Conservation (phyloP, 2,329 filamentous ascomycete genomes). For the Beauveria scarabaeidicola region DNA sequence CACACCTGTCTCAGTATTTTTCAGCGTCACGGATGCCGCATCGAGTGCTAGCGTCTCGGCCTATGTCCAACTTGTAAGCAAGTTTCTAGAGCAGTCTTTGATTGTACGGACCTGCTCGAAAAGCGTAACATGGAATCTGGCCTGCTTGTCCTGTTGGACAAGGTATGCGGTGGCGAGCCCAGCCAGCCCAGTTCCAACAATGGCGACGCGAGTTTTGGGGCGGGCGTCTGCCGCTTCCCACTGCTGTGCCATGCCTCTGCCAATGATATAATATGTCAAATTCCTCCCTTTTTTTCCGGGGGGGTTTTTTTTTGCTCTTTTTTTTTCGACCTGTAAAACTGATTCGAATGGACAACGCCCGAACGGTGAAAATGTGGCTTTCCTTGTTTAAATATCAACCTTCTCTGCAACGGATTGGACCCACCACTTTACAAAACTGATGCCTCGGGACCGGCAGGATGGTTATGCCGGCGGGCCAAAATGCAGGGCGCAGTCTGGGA, state of each 20-base stretch:
- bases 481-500: background rate
- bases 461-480: background rate
- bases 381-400: background rate
- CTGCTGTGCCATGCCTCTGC: background rate
- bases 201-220: constrained; percentile 19
- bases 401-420: background rate
- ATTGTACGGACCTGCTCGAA: constrained; percentile 25
- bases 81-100: too few relatives aligned
- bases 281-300: background rate
- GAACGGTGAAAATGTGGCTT: background rate
- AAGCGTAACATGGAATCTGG: constrained; percentile 25
- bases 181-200: constrained; percentile 30
- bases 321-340: background rate
- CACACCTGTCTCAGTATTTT: constrained; percentile 21
- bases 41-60: constrained; percentile 28
- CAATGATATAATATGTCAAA: background rate
- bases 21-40: constrained; percentile 29
- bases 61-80: constrained; percentile 16
- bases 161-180: constrained; percentile 29
- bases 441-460: constrained; percentile 5
- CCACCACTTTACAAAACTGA: background rate
- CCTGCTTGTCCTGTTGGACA: constrained; percentile 22
- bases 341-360: background rate
- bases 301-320: background rate
- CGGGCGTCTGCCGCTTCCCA: background rate